Conservation (phyloP, 2,329 filamentous ascomycete genomes). For the Trichoderma brevicompactum region DNA sequence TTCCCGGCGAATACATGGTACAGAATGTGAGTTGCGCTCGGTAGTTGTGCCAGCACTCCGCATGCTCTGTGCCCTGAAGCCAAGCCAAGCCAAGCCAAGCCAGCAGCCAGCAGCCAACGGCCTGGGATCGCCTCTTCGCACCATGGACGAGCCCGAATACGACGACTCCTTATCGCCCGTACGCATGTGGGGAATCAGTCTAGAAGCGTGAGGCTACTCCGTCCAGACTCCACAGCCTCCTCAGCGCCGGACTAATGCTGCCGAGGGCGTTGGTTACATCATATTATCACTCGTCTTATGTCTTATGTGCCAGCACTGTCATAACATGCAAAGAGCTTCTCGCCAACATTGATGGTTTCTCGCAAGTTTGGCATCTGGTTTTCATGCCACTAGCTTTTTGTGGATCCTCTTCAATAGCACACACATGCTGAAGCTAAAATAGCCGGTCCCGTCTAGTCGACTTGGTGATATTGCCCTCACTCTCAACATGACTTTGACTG, state of each 20-base stretch:
- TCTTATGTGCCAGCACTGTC: not conserved
- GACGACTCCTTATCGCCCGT: constrained; percentile 1
- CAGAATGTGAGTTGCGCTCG: not conserved
- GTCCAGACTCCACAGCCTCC: constrained; percentile 19
- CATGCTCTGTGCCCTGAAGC: too few relatives aligned
- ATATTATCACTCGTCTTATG: not conserved
- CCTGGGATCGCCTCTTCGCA: too few relatives aligned
- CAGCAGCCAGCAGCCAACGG: not conserved
- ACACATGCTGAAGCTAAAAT: too few relatives aligned
- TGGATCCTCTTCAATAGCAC: not conserved
- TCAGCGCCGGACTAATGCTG: constrained; percentile 16
- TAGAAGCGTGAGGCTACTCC: constrained; percentile 5
- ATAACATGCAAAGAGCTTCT: not conserved
- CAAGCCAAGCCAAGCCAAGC: not conserved
- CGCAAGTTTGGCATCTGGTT: not conserved
- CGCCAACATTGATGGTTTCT: not conserved
- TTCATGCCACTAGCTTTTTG: not conserved
- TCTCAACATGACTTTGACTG: constrained; percentile 58
- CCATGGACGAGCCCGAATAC: constrained; percentile 2
- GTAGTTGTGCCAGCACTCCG: too few relatives aligned
- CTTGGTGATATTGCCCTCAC: not conserved
- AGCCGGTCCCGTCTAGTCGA: too few relatives aligned
- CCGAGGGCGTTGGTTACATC: constrained; percentile 22
- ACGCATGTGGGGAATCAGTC: constrained; percentile 20
- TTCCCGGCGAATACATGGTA: not conserved